A percentile compares a stretch with the other conserved stretches of the same genome.
These are phyloP conservation scores for Sporisorium graminicola DNA, from an alignment of 1,284 basidiomycete genomes.

Conservation along the genomic window DNA sequence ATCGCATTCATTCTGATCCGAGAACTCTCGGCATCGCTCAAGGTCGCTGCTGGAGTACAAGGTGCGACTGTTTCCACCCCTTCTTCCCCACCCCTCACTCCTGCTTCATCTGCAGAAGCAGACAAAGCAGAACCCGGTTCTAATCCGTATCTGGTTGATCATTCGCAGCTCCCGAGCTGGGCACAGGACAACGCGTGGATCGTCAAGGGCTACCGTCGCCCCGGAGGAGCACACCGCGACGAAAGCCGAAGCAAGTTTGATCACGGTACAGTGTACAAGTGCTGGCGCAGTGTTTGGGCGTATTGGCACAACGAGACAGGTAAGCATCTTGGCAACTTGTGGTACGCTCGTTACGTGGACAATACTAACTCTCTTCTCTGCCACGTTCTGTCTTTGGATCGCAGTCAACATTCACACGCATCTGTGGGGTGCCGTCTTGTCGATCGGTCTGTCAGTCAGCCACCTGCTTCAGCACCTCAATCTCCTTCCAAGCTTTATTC, in stretches of 20 bases:
- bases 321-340: conserved; percentile 16
- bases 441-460: conserved; percentile 73
- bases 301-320: conserved; percentile 69
- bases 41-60: conserved; percentile 50
- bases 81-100: not conserved
- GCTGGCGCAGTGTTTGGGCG: conserved; percentile 66
- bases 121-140: conserved; percentile 4
- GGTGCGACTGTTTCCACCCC: conserved; percentile 26
- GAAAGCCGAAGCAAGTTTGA: conserved; percentile 50
- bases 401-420: conserved; percentile 92
- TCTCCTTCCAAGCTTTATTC: conserved; percentile 46
- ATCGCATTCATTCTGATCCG: conserved; percentile 71
- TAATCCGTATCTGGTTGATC: conserved; percentile 58
- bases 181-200: conserved; percentile 66
- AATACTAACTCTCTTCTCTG: not conserved
- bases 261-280: conserved; percentile 61
- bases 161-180: conserved; percentile 62
- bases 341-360: not conserved
- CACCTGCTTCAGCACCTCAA: conserved; percentile 53
- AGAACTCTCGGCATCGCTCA: conserved; percentile 44
- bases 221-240: conserved; percentile 51
- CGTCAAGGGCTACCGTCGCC: conserved; percentile 62
- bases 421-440: conserved; percentile 80
- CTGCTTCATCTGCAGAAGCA: not conserved
- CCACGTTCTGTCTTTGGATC: too few relatives aligned